Evolutionary conservation across 139 green algal genomes (phyloP).

Genomic region (Tetradesmus obliquus): DNA sequence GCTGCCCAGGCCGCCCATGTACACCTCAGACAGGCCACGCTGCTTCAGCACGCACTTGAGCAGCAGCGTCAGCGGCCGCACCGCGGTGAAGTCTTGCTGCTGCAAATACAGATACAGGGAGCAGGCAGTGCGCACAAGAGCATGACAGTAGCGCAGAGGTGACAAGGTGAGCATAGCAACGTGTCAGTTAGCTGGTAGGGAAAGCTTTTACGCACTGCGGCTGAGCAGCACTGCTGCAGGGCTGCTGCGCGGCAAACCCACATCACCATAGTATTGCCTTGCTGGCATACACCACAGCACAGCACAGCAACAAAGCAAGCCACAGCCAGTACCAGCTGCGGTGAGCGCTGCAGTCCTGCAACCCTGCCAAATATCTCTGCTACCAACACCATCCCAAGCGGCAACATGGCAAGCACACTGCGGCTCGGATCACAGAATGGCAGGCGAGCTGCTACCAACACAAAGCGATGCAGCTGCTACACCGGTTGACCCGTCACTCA

Average conservation of each 20-base stretch:
- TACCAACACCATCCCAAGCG: neutral
- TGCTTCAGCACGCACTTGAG: conserved; percentile 43
- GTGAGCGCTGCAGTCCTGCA: neutral
- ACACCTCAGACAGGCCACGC: conserved; percentile 27
- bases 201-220: too few relatives aligned
- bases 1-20: conserved; percentile 28
- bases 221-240: neutral
- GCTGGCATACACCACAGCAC: neutral
- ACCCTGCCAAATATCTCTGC: neutral
- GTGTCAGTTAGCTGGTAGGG: too few relatives aligned
- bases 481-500: neutral
- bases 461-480: too few relatives aligned
- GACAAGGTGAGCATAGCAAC: too few relatives aligned
- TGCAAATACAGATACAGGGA: neutral
- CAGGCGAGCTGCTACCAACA: too few relatives aligned
- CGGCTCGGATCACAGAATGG: too few relatives aligned
- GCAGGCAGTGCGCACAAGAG: neutral
- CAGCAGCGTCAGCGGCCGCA: conserved; percentile 40
- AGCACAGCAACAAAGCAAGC: neutral
- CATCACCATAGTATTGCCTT: neutral
- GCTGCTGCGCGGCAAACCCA: neutral
- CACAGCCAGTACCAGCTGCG: neutral
- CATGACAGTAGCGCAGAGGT: too few relatives aligned
- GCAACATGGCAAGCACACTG: too few relatives aligned
- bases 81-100: neutral